Base-by-base conservation (phyloP, 345 rosid genomes). In the Lenwebbia sp. region DNA sequence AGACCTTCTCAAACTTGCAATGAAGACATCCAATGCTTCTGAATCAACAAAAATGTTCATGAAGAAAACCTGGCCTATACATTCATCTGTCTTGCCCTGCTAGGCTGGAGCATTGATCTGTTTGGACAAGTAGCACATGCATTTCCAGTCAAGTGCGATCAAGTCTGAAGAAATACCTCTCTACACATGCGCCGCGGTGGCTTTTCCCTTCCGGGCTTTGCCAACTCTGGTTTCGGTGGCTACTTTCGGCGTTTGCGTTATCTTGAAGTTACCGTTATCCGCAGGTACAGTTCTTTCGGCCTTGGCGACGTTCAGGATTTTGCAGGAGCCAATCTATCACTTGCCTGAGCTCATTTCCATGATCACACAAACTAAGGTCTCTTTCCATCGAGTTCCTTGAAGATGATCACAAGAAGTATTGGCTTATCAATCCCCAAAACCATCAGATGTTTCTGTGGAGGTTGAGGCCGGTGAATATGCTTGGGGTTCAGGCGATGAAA, bases 251-350 rank as follows among this genome's bases (percentile, higher is more conserved):
- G 91, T 90, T 60, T 93, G 94, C 88, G 85, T 92, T 78, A 62
- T 93, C 37, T 37, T 90, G 30, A 87, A 89, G 60, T 89, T 86
- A 49, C 88, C 92, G 56, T 85, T 92, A 82, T 89, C 93, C 74
- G 87, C 95, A 0, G 94, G 93, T 15, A 89, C 89, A 10, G 95
- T 94, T 10, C 92, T 95, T 83, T 92, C 96, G 23, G 92, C 94
- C 65, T 78, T 94, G 82, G 95, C 94, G n/a, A 93, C 95, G 13
- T 92, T 94, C 54, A 85, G 92, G 78, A 93, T 94, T 82, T 85
- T 94, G 75, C 93, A 93, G 85, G 98, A 95, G 26, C 95, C 98
- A 4, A 94, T 94, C 49, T 92, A 90, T 53, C 92, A 92, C 87
- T 83, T 93, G 74, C 95, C 95, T 3, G 91, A 94, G 92, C 93